Base-by-base conservation (phyloP, 2,329 filamentous ascomycete species). In the Neonectria magnoliae region DNA sequence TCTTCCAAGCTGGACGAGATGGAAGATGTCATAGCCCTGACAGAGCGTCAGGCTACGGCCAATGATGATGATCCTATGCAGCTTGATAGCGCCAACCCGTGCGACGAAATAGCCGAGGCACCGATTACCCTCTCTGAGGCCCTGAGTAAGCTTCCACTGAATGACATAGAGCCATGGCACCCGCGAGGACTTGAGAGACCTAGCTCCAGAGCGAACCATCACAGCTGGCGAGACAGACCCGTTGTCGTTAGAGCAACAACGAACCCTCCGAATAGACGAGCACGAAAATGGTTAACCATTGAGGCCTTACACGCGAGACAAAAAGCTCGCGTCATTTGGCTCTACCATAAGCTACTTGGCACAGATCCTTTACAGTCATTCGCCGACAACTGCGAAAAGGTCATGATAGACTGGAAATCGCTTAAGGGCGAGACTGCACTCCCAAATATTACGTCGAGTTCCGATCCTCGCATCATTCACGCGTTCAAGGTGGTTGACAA, bases 401-500 rank as follows among this genome's bases (percentile, higher is more conserved):
- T 25, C 3, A 33, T 57, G 4, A 42, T 16, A 47, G 54, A 47
- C 29, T 57, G 16, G 54, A 36, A 14, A 18, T 57, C 20, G 11
- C 29, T 57, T 5, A 16, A 14, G 5, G 38, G 27, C 13, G 13
- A 57, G 54, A 45, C 54, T 3, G 8, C n/a, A 8, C 29, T 57
- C 4, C 16, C 16, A 56, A 20, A 31, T 22, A 33, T 18, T 38
- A 14, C 8, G 3, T 33, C 25, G 14, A 57, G 42, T 36, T 57
- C 54, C 9, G n/a, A 57, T 25, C 10, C 27, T 31, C 25, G 16
- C n/a, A 57, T 57, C 9, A n/a, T 57, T 48, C 2, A 18, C 27
- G 27, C 27, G 4, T 57, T 57, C n/a, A 57, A 48, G 20, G 54
- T 8, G 3, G n/a, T 57, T 16, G 14, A 57, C 31, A 57, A n/a